Conservation (phyloP, 2,329 filamentous ascomycete genomes). For the Alternaria brassicae region DNA sequence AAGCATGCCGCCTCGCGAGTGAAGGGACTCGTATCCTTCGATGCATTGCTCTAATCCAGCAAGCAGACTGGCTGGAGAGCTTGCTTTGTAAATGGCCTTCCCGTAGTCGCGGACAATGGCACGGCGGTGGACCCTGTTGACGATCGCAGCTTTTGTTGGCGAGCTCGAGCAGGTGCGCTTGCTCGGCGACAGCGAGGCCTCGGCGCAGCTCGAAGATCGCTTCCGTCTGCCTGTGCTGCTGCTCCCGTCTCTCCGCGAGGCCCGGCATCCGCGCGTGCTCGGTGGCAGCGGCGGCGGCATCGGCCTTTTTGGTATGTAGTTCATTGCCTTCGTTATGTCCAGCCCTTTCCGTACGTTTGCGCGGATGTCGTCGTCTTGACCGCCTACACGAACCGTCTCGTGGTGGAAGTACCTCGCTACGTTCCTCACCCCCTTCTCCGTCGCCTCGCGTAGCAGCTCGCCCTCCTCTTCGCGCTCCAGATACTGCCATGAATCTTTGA, state of each 20-base stretch:
- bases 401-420: slow-evolving; percentile 55
- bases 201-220: slow-evolving; percentile 27
- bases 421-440: slow-evolving; percentile 47
- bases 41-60: slow-evolving; percentile 47
- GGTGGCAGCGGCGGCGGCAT: slow-evolving; percentile 20
- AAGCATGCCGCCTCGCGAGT: slow-evolving; percentile 42
- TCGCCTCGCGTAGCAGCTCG: slow-evolving; percentile 38
- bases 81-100: slow-evolving; percentile 53
- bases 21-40: slow-evolving; percentile 44
- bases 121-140: slow-evolving; percentile 30
- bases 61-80: neutral
- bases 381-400: slow-evolving; percentile 47
- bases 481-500: slow-evolving; percentile 2
- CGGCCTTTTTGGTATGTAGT: neutral
- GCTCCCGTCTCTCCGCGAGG: neutral
- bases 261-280: slow-evolving; percentile 1
- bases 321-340: slow-evolving; percentile 1
- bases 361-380: neutral
- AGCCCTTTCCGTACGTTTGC: neutral
- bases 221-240: slow-evolving; percentile 16
- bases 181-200: slow-evolving; percentile 32
- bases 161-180: slow-evolving; percentile 13
- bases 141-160: slow-evolving; percentile 7
- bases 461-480: neutral
- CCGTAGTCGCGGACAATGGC: slow-evolving; percentile 53